These are phyloP conservation scores for Obelidium mucronatum DNA, from an alignment of 192 early-diverging fungal genomes.

Conservation along the genomic window DNA sequence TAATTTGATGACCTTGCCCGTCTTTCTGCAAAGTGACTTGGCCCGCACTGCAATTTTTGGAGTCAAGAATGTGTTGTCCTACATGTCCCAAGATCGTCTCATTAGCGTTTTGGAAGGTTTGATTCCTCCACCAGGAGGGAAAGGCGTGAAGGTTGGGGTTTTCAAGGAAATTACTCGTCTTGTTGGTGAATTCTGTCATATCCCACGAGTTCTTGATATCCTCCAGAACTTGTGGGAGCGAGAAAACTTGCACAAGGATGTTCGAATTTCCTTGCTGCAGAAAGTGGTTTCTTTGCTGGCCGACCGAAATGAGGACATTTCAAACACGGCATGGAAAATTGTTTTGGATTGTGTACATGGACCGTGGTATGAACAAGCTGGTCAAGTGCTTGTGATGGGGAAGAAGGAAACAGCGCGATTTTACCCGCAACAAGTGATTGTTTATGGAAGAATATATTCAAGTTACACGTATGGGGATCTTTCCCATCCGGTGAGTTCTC, in stretches of 20 bases:
- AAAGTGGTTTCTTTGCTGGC: not conserved
- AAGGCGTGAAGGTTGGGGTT: not conserved
- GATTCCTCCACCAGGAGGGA: not conserved
- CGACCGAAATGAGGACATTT: not conserved
- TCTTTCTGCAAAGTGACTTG: slow-evolving; percentile 16
- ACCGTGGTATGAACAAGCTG: too few species aligned
- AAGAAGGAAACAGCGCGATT: too few species aligned
- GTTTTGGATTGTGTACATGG: too few species aligned
- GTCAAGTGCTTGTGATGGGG: too few species aligned
- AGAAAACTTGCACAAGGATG: slow-evolving; percentile 8
- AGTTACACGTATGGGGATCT: too few species aligned
- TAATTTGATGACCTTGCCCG: slow-evolving; percentile 12
- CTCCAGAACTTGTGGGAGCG: slow-evolving; percentile 17
- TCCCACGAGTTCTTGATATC: slow-evolving; percentile 13
- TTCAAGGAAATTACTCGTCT: slow-evolving; percentile 32
- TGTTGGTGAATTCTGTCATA: not conserved
- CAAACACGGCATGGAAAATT: slow-evolving; percentile 12
- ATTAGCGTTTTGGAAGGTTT: not conserved
- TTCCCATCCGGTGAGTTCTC: too few species aligned
- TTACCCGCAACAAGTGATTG: too few species aligned
- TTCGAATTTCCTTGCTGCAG: slow-evolving; percentile 27
- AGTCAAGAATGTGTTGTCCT: not conserved
- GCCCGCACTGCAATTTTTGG: slow-evolving; percentile 29
- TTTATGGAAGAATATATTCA: too few species aligned
- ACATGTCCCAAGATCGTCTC: not conserved